A percentile compares a stretch with the other conserved stretches of the same genome.
phyloP scores from a whole-genome alignment of 495 filamentous ascomycete genomes.

The Trypethelium eluteriae region DNA sequence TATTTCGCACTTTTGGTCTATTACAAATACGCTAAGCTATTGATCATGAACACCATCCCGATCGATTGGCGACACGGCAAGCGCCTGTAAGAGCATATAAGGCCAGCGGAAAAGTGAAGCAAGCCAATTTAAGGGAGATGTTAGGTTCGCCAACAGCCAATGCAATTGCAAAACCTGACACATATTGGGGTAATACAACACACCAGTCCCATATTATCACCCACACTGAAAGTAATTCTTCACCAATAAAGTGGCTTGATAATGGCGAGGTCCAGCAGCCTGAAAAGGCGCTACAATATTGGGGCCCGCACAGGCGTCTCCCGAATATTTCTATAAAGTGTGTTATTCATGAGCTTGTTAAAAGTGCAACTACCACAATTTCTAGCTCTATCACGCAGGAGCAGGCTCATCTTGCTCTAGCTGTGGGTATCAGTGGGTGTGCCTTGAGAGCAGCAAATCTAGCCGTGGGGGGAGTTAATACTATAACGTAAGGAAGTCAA shows the following conservation, averaged over 20 bases:
- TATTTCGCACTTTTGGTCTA: not conserved
- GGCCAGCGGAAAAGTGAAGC: not conserved
- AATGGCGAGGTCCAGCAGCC: not conserved
- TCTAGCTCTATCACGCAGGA: not conserved
- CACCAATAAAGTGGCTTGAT: not conserved
- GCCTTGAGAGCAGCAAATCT: not conserved
- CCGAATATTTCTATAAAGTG: not conserved
- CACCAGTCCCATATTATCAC: not conserved
- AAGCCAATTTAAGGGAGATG: not conserved
- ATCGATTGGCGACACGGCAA: not conserved
- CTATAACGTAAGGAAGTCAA: not conserved
- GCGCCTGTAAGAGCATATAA: not conserved
- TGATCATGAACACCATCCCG: not conserved
- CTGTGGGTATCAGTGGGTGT: not conserved
- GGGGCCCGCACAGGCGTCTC: not conserved
- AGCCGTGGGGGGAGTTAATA: not conserved
- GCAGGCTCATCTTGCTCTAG: not conserved
- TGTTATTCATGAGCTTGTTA: not conserved
- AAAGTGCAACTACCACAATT: not conserved
- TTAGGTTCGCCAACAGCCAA: not conserved
- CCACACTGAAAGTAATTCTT: not conserved
- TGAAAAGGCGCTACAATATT: not conserved
- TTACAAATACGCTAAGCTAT: constrained; percentile 33
- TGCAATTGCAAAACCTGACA: not conserved
- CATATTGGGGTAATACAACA: not conserved